Evolutionary conservation across 345 rosid genomes (phyloP).

Genomic region (Camelina neglecta): DNA sequence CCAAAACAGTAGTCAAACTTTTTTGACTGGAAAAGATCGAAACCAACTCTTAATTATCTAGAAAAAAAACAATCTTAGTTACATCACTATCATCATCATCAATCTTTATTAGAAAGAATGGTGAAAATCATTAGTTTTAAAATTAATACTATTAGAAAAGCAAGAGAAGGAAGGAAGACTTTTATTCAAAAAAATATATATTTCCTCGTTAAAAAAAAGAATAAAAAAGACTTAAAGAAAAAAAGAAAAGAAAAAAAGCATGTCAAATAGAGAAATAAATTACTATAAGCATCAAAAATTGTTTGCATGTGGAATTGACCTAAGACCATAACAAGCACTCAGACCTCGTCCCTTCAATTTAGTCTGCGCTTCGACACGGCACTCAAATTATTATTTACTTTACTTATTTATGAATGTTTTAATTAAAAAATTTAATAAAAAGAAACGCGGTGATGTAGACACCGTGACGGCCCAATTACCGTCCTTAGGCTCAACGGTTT

Average conservation of each 20-base stretch:
- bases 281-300: not conserved
- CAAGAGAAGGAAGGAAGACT: not conserved
- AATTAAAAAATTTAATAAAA: no score
- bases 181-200: not conserved
- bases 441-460: slow-evolving; percentile 34
- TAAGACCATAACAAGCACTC: slow-evolving; percentile 20
- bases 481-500: slow-evolving; percentile 5
- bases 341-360: slow-evolving; percentile 36
- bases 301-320: slow-evolving; percentile 37
- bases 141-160: not conserved
- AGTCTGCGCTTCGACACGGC: slow-evolving; percentile 47
- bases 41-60: not conserved
- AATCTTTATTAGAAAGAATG: not conserved
- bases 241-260: no score
- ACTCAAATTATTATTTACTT: not conserved
- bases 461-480: slow-evolving; percentile 36
- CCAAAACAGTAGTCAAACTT: not conserved
- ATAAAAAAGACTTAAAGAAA: not conserved
- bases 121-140: not conserved
- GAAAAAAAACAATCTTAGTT: not conserved
- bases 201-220: not conserved
- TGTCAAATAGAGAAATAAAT: no score
- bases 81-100: slow-evolving; percentile 25
- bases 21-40: not conserved
- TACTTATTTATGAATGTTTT: not conserved